Percentiles rank a stretch among this genome's conserved stretches.
phyloP scores from a whole-genome alignment of 345 rosid species.

The Acer negundo region DNA sequence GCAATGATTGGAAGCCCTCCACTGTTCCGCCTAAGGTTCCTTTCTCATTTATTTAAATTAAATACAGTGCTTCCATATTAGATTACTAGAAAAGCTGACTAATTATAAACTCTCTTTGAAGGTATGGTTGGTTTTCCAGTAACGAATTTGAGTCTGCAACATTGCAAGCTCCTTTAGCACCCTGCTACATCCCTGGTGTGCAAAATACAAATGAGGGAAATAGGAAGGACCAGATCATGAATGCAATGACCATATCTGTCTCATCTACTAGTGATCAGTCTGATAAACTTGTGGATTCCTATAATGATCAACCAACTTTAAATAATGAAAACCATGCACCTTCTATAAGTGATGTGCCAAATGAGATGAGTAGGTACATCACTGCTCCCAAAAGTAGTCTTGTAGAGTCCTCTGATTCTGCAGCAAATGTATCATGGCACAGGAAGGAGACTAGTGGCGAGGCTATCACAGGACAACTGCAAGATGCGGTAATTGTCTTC shows the following conservation, averaged over 20 bases:
- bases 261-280: slow-evolving; percentile 39
- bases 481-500: slow-evolving; percentile 41
- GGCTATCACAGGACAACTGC: slow-evolving; percentile 31
- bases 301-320: slow-evolving; percentile 31
- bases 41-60: slow-evolving; percentile 21
- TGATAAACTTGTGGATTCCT: slow-evolving; percentile 33
- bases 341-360: slow-evolving; percentile 18
- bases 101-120: slow-evolving; percentile 39
- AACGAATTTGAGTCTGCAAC: slow-evolving; percentile 37
- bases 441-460: slow-evolving; percentile 32
- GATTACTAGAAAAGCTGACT: slow-evolving; percentile 17
- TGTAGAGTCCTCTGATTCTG: slow-evolving; percentile 33
- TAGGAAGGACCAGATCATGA: slow-evolving; percentile 34
- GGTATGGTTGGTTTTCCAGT: slow-evolving; percentile 94
- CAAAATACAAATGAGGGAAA: slow-evolving; percentile 39
- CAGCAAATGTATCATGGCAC: slow-evolving; percentile 30
- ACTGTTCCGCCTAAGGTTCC: slow-evolving; percentile 88
- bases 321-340: slow-evolving; percentile 33
- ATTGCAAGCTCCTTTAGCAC: slow-evolving; percentile 40
- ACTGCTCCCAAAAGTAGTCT: slow-evolving; percentile 24
- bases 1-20: slow-evolving; percentile 70
- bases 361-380: slow-evolving; percentile 21
- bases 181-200: slow-evolving; percentile 38
- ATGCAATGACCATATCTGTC: slow-evolving; percentile 31
- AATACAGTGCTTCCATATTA: slow-evolving; percentile 15